Conservation (phyloP, 1,284 basidiomycete genomes). For the Xanthoconium separans region DNA sequence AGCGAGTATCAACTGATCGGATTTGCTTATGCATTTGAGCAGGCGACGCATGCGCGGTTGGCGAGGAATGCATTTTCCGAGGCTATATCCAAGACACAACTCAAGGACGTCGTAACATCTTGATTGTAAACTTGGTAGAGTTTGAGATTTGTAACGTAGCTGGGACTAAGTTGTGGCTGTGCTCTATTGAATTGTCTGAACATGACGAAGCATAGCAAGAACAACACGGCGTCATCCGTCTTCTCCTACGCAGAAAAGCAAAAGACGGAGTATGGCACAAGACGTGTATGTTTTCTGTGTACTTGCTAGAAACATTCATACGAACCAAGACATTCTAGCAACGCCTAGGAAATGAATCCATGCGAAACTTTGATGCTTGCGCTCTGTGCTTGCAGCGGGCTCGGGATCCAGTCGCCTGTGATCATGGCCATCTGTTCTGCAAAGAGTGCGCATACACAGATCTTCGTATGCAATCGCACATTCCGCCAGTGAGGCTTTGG, state of each 20-base stretch:
- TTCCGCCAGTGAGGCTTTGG: not conserved
- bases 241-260: conserved; percentile 87
- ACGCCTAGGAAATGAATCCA: conserved; percentile 86
- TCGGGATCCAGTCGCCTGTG: conserved; percentile 77
- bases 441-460: conserved; percentile 84
- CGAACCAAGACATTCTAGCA: conserved; percentile 44
- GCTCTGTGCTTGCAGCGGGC: conserved; percentile 81
- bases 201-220: conserved; percentile 89
- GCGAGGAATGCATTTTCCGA: conserved; percentile 26
- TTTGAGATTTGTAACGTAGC: too few species aligned
- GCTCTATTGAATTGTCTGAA: not conserved
- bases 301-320: not conserved
- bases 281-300: conserved; percentile 47
- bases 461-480: conserved; percentile 50
- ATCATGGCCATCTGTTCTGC: conserved; percentile 87
- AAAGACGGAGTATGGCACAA: conserved; percentile 80
- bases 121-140: conserved; percentile 1
- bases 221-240: conserved; percentile 82
- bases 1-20: conserved; percentile 48
- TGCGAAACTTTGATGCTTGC: conserved; percentile 87
- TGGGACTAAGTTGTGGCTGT: too few species aligned
- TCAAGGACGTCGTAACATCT: conserved; percentile 17
- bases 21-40: conserved; percentile 55
- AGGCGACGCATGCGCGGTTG: conserved; percentile 47
- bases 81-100: conserved; percentile 26